Conservation (phyloP, 2,329 filamentous ascomycete genomes). For the Rosellinia necatrix region DNA sequence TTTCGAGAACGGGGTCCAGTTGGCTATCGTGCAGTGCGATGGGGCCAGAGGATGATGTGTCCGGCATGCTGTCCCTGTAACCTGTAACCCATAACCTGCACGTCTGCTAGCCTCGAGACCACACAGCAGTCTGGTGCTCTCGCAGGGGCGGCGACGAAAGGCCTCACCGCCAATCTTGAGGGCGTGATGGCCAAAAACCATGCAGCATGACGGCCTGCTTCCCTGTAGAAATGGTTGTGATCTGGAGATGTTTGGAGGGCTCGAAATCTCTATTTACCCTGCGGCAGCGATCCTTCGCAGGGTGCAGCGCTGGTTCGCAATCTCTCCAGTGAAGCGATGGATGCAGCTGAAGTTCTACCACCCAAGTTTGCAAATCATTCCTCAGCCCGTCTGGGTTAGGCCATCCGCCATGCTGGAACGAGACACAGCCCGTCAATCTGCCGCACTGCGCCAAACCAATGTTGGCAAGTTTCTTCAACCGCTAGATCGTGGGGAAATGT, state of each 20-base stretch:
- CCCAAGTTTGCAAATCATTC: constrained; percentile 17
- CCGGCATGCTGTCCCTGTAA: background rate
- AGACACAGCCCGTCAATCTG: constrained; percentile 22
- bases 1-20: background rate
- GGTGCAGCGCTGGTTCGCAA: constrained; percentile 13
- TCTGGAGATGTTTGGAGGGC: constrained; percentile 7
- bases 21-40: background rate
- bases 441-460: constrained; percentile 25
- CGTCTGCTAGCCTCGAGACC: background rate
- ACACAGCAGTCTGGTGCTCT: background rate
- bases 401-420: constrained; percentile 23
- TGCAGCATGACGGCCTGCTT: constrained; percentile 8
- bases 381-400: constrained; percentile 10
- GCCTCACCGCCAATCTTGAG: constrained; percentile 17
- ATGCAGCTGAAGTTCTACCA: constrained; percentile 20
- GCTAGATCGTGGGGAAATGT: constrained; percentile 29
- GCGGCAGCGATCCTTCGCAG: constrained; percentile 6
- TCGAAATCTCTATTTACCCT: background rate
- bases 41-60: background rate
- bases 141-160: background rate
- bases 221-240: background rate
- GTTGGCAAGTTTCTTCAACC: constrained; percentile 27
- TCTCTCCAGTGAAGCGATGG: constrained; percentile 22
- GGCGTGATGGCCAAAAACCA: background rate
- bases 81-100: background rate